A percentile compares a stretch with the other conserved stretches of the same genome.
These are phyloP conservation scores for Alliaria petiolata DNA, from an alignment of 345 rosid species.

Conservation along the genomic window DNA sequence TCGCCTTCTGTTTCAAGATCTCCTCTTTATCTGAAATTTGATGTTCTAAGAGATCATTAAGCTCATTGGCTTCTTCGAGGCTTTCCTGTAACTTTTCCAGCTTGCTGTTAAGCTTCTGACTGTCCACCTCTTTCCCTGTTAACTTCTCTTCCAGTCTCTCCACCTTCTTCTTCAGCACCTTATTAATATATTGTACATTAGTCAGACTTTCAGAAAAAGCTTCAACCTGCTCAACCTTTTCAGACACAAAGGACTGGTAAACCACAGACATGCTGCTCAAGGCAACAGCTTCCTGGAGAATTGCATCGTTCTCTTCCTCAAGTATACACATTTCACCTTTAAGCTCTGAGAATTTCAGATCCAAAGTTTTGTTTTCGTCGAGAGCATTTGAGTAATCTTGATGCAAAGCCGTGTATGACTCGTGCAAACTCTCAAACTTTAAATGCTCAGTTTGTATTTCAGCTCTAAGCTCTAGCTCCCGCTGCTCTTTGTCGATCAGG, in stretches of 20 bases:
- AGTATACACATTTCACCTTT: slow-evolving; percentile 48
- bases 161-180: slow-evolving; percentile 47
- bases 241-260: slow-evolving; percentile 46
- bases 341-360: slow-evolving; percentile 41
- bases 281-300: slow-evolving; percentile 51
- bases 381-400: slow-evolving; percentile 48
- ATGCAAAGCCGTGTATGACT: slow-evolving; percentile 43
- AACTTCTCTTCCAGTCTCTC: slow-evolving; percentile 46
- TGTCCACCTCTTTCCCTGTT: slow-evolving; percentile 45
- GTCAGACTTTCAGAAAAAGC: slow-evolving; percentile 43
- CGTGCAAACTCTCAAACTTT: slow-evolving; percentile 47
- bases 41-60: slow-evolving; percentile 54
- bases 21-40: slow-evolving; percentile 49
- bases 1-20: slow-evolving; percentile 50
- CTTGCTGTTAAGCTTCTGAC: slow-evolving; percentile 39
- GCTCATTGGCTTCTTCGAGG: slow-evolving; percentile 48
- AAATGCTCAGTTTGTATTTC: slow-evolving; percentile 38
- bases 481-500: slow-evolving; percentile 39
- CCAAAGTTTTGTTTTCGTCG: slow-evolving; percentile 44
- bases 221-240: slow-evolving; percentile 52
- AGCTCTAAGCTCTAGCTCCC: slow-evolving; percentile 38
- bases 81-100: slow-evolving; percentile 51
- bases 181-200: slow-evolving; percentile 35
- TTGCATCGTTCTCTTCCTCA: slow-evolving; percentile 52
- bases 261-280: slow-evolving; percentile 46